Percentiles rank a stretch among this genome's conserved stretches.
These are phyloP conservation scores for Debaryomyces subglobosus DNA, from an alignment of 1,139 yeast species.

Conservation along the genomic window DNA sequence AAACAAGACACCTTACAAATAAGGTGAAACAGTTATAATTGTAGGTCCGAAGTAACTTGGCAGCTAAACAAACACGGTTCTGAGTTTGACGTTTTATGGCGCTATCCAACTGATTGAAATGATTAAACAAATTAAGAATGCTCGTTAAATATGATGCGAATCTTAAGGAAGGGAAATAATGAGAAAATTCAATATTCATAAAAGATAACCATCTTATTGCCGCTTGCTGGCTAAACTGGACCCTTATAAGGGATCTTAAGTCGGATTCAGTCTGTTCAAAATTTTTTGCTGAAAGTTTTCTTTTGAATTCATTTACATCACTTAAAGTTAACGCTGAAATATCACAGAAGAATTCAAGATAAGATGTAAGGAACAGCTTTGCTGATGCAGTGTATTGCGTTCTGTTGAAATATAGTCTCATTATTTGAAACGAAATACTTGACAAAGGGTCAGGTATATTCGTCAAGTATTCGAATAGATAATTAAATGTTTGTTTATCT, in stretches of 20 bases:
- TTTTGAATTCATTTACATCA: conserved; percentile 13
- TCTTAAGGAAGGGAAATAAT: conserved; percentile 38
- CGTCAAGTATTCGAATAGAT: conserved; percentile 21
- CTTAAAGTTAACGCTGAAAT: conserved; percentile 15
- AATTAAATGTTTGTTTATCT: conserved; percentile 19
- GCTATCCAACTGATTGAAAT: conserved; percentile 26
- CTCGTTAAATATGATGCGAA: conserved; percentile 32
- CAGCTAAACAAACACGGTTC: conserved; percentile 17
- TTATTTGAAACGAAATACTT: conserved; percentile 19
- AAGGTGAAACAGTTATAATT: conserved; percentile 19
- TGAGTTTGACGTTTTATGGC: conserved; percentile 14
- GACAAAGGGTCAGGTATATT: conserved; percentile 17
- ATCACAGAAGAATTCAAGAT: conserved; percentile 26
- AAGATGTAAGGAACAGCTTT: conserved; percentile 22
- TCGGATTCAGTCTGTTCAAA: conserved; percentile 9
- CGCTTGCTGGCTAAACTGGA: conserved; percentile 23
- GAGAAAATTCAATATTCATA: conserved; percentile 28
- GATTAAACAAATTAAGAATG: conserved; percentile 30
- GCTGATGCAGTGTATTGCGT: conserved; percentile 18
- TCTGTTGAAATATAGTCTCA: conserved; percentile 32
- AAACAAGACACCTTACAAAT: conserved; percentile 25
- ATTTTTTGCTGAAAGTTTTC: too few species aligned
- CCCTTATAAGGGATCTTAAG: conserved; percentile 22
- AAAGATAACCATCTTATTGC: conserved; percentile 37
- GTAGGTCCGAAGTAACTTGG: conserved; percentile 14